phyloP scores from a whole-genome alignment of 2,329 filamentous ascomycete genomes.

The Colletotrichum lindemuthianum region DNA sequence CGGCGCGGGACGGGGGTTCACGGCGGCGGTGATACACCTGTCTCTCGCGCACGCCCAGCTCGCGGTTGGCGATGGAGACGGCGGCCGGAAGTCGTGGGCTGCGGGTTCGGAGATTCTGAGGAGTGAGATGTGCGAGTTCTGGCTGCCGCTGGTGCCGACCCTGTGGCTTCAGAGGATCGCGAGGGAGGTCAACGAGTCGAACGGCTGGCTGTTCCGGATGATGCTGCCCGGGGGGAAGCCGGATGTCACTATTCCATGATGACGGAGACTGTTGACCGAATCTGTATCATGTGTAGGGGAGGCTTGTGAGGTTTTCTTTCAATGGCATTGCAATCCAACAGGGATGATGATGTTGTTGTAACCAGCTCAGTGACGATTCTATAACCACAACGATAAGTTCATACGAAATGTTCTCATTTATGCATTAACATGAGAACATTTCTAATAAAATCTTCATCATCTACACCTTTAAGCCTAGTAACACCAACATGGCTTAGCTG shows the following conservation, averaged over 20 bases:
- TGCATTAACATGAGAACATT: too few relatives aligned
- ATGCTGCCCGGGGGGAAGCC: slow-evolving; percentile 45
- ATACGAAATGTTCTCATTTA: too few relatives aligned
- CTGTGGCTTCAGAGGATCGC: slow-evolving; percentile 43
- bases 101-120: slow-evolving; percentile 23
- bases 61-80: slow-evolving; percentile 31
- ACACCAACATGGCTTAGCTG: too few relatives aligned
- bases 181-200: slow-evolving; percentile 39
- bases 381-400: too few relatives aligned
- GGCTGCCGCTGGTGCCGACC: slow-evolving; percentile 43
- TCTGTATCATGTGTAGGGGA: too few relatives aligned
- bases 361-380: too few relatives aligned
- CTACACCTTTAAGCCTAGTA: too few relatives aligned
- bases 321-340: too few relatives aligned
- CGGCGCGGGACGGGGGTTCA: slow-evolving; percentile 39
- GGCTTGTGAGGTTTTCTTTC: too few relatives aligned
- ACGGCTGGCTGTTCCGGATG: slow-evolving; percentile 45
- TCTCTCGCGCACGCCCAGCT: slow-evolving; percentile 44
- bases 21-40: slow-evolving; percentile 41
- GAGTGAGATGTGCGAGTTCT: slow-evolving; percentile 44
- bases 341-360: too few relatives aligned
- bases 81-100: slow-evolving; percentile 39
- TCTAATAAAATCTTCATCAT: too few relatives aligned
- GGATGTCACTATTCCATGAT: slow-evolving; percentile 23
- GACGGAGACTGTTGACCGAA: not conserved